Evolutionary conservation across 2,329 filamentous ascomycete genomes (phyloP).

Genomic region (Herpotrichia juniperi): DNA sequence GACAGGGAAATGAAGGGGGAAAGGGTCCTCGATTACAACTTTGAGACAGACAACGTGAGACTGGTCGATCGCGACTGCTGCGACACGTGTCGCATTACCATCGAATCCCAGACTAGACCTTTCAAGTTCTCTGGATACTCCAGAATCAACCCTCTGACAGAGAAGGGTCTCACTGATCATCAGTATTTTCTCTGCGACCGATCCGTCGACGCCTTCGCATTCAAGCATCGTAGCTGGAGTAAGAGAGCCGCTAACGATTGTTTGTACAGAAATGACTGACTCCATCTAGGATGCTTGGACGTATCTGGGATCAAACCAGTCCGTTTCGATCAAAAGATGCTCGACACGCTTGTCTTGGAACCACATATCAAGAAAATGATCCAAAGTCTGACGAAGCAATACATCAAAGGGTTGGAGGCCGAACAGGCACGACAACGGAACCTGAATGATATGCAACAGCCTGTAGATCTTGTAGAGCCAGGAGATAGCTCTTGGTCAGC

Average conservation of each 20-base stretch:
- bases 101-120: slow-evolving; percentile 5
- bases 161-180: slow-evolving; percentile 12
- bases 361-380: slow-evolving; percentile 10
- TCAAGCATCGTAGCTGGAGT: slow-evolving; percentile 15
- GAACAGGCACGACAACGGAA: background rate
- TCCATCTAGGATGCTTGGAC: slow-evolving; percentile 10
- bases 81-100: background rate
- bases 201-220: slow-evolving; percentile 11
- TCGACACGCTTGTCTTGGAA: slow-evolving; percentile 14
- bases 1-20: slow-evolving; percentile 3
- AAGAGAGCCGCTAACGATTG: background rate
- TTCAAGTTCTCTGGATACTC: slow-evolving; percentile 15
- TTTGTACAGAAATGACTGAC: slow-evolving; percentile 4
- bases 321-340: slow-evolving; percentile 10
- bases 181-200: slow-evolving; percentile 18
- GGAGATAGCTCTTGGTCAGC: slow-evolving; percentile 5
- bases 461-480: background rate
- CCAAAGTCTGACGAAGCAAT: slow-evolving; percentile 12
- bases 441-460: background rate
- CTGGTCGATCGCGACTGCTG: background rate
- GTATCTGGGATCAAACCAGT: slow-evolving; percentile 12
- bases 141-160: slow-evolving; percentile 15
- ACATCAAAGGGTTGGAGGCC: background rate
- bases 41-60: slow-evolving; percentile 5
- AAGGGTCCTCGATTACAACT: background rate